phyloP scores from a whole-genome alignment of 345 rosid genomes.

The Raphanus raphanistrum region DNA sequence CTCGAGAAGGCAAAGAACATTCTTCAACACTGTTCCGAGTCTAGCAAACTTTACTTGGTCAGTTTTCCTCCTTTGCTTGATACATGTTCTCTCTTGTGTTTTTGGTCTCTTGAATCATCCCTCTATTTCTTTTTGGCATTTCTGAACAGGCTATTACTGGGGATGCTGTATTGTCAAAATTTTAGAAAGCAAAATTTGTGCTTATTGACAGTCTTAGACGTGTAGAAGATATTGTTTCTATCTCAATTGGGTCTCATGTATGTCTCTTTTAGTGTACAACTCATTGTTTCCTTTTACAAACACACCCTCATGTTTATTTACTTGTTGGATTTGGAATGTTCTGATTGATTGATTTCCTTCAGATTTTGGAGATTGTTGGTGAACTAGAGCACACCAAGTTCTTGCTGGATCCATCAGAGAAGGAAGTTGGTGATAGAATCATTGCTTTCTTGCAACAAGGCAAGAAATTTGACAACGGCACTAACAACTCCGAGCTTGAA shows the following conservation, averaged over 20 bases:
- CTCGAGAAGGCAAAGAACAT: slow-evolving; percentile 81
- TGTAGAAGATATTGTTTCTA: slow-evolving; percentile 91
- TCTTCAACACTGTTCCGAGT: slow-evolving; percentile 86
- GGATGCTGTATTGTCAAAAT: slow-evolving; percentile 82
- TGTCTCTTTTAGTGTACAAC: neutral
- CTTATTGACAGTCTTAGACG: slow-evolving; percentile 82
- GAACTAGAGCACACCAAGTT: slow-evolving; percentile 70
- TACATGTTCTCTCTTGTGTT: neutral
- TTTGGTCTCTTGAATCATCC: neutral
- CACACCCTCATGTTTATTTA: neutral
- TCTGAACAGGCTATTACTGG: slow-evolving; percentile 81
- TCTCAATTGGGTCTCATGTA: slow-evolving; percentile 85
- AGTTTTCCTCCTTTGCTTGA: neutral
- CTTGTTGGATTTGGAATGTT: neutral
- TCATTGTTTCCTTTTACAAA: neutral
- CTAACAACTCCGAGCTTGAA: slow-evolving; percentile 78
- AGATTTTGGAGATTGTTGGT: slow-evolving; percentile 78
- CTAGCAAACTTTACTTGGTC: slow-evolving; percentile 94
- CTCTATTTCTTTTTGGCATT: neutral
- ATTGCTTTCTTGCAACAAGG: slow-evolving; percentile 86
- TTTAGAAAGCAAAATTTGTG: slow-evolving; percentile 70
- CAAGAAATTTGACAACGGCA: slow-evolving; percentile 61
- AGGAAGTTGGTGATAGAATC: slow-evolving; percentile 91
- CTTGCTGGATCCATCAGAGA: slow-evolving; percentile 70
- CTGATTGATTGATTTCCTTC: slow-evolving; percentile 16